Evolutionary conservation across 139 green algal species (phyloP), one percentile per base, ranked within the genome.

Genomic region (Zygnema circumcarinatum): DNA sequence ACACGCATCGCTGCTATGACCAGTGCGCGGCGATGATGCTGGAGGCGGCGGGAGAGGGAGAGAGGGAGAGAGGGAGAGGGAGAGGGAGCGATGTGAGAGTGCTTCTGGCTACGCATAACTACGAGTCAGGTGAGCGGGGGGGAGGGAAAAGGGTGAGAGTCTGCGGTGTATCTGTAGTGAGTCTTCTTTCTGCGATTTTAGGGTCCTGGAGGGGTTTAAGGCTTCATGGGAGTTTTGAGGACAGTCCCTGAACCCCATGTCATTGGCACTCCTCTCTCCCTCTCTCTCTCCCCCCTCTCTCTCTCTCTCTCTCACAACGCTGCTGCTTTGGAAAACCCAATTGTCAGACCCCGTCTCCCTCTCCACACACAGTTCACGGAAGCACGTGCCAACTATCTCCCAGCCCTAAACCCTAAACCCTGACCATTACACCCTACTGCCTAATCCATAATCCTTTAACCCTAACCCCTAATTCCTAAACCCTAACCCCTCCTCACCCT

Each of bases 31-130:
- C 54, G 16, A 35, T 85, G 81, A 83, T 90, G 85, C 73, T 90
- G 33, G 52, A 90, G 31, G 79, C 47, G 41, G 74, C 36, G 1
- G 75, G 35, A 0, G 2, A 21, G 0, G n/a, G 75, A 47, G 73
- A 79, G 52, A 74, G 79, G 52, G 32, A 31, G 40, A 76, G 39
- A 36, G 76, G 39, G 16, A n/a, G n/a, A n/a, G 38, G 29, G n/a
- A 83, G 20, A 0, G 47, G 41, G 0, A 52, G 38, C 20, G 38
- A 39, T 3, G 32, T 78, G 40, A 53, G 35, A 31, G 76, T 89
- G 33, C 32, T 90, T 33, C 39, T 90, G 29, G 85, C 85, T n/a
- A 90, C 85, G 0, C 85, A 90, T 72, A 90, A 90, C 31, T 84
- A 87, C 67, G 54, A 20, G 7, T 86, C 80, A 84, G 76, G 76